A percentile compares a stretch with the other conserved stretches of the same genome.
Evolutionary conservation across 2,329 filamentous ascomycete species (phyloP).

Genomic region (Fusarium gaditjirri): DNA sequence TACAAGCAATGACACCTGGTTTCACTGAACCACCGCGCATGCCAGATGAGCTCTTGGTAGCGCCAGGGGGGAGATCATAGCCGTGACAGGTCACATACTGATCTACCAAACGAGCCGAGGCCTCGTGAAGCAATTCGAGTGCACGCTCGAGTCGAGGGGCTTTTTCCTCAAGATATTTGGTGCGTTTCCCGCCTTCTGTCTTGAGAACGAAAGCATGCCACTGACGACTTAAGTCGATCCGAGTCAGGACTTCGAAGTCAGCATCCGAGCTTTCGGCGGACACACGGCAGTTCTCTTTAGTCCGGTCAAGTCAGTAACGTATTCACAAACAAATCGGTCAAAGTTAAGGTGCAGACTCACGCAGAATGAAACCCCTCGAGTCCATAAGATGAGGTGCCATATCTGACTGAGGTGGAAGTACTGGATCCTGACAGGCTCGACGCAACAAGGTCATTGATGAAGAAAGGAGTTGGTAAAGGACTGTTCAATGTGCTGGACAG

Average conservation of each 20-base stretch:
- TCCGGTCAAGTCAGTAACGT: not conserved
- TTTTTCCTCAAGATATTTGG: constrained; percentile 48
- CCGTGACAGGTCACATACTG: constrained; percentile 48
- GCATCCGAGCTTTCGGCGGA: constrained; percentile 38
- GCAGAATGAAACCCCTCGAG: constrained; percentile 20
- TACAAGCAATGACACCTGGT: constrained; percentile 36
- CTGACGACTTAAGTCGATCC: constrained; percentile 35
- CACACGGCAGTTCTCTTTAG: constrained; percentile 45
- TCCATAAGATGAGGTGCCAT: constrained; percentile 25
- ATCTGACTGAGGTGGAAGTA: constrained; percentile 11
- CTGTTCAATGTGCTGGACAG: not conserved
- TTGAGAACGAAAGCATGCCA: constrained; percentile 45
- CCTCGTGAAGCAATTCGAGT: constrained; percentile 51
- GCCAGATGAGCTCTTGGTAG: constrained; percentile 11
- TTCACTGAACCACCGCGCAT: constrained; percentile 20
- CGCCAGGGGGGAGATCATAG: constrained; percentile 42
- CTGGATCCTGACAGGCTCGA: constrained; percentile 3
- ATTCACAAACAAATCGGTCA: not conserved
- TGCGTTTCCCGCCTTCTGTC: constrained; percentile 41
- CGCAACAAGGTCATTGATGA: constrained; percentile 32
- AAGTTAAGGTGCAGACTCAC: constrained; percentile 1
- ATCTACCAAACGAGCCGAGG: constrained; percentile 53
- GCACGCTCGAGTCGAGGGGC: constrained; percentile 47
- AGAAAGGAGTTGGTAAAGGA: not conserved
- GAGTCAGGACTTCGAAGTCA: constrained; percentile 39